Evolutionary conservation across 2,329 filamentous ascomycete species (phyloP).

Genomic region (Cercospora beticola): DNA sequence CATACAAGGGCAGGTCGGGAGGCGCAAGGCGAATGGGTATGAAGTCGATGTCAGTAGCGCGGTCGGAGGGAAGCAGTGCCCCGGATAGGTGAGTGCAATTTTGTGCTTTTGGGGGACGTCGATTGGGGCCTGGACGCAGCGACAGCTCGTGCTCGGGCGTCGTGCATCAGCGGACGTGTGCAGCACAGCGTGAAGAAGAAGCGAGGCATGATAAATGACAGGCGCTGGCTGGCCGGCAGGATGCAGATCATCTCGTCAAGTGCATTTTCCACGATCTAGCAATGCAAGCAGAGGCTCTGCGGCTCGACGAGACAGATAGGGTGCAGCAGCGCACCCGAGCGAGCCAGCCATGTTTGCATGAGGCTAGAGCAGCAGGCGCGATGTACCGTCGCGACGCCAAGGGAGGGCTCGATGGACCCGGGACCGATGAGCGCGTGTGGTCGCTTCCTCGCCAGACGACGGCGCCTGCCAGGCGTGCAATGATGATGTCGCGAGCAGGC

Average conservation of each 20-base stretch:
- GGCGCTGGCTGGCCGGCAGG: background rate
- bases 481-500: background rate
- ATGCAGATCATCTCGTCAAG: conserved; percentile 12
- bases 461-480: background rate
- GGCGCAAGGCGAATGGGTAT: background rate
- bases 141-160: background rate
- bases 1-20: background rate
- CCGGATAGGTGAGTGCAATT: background rate
- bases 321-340: conserved; percentile 6
- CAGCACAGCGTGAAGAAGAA: background rate
- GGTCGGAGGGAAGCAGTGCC: background rate
- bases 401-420: background rate
- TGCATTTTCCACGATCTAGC: conserved; percentile 4
- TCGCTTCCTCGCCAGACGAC: background rate
- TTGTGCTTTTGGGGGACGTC: background rate
- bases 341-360: background rate
- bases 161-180: background rate
- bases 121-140: background rate
- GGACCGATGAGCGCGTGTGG: background rate
- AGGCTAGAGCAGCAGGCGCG: background rate
- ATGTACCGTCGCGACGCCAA: conserved; percentile 3
- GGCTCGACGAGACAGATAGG: conserved; percentile 11
- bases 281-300: conserved; percentile 13
- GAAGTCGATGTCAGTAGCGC: background rate
- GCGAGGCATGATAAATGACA: background rate